Evolutionary conservation across 2,329 filamentous ascomycete species (phyloP), one percentile per base, ranked within the genome.

Genomic region (Colletotrichum echinochloae): DNA sequence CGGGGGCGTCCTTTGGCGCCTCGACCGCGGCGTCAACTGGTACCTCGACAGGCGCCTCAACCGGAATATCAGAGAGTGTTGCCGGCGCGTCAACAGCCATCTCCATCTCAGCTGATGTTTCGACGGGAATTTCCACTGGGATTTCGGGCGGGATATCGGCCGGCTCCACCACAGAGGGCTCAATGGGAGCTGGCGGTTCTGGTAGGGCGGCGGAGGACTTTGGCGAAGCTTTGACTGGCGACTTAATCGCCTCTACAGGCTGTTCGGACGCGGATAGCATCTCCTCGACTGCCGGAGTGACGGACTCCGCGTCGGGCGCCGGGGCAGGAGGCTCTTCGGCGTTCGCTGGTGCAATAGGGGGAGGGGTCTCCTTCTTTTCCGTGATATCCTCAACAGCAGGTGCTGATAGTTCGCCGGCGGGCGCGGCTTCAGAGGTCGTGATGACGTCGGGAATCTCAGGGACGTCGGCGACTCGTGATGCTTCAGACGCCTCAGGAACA

Each of bases 301-400:
- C n/a, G 8, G 41, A 54, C 28, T 67, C 61, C 6, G n/a, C 37
- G n/a, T 70, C 70, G n/a, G 35, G 20, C 28, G 48, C 35, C 6
- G 68, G 23, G 6, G 33, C 55, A 20, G 55, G 12, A 23, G 49
- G 39, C 41, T 73, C 49, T 20, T 59, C 64, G 2, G 26, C 16
- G 20, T 18, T 41, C 20, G 61, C 11, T 18, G 61, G 33, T 20
- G 26, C 51, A 16, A 33, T 11, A 2, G 39, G 16, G 3, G 26
- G 56, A 30, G 51, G 30, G 23, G 59, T 39, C 5, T 66, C 66
- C 52, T 59, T 60, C 57, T 48, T 66, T 28, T 48, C 70, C 11
- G 66, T 11, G 1, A 66, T 33, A 8, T 57, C 56, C 30, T 72
- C 55, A 14, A 49, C 30, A 8, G 30, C n/a, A 14, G 62, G 70